Evolutionary conservation across 768 basidiomycete genomes (phyloP), one percentile per base, ranked within the genome.

Genomic region (Boletus bicolor): DNA sequence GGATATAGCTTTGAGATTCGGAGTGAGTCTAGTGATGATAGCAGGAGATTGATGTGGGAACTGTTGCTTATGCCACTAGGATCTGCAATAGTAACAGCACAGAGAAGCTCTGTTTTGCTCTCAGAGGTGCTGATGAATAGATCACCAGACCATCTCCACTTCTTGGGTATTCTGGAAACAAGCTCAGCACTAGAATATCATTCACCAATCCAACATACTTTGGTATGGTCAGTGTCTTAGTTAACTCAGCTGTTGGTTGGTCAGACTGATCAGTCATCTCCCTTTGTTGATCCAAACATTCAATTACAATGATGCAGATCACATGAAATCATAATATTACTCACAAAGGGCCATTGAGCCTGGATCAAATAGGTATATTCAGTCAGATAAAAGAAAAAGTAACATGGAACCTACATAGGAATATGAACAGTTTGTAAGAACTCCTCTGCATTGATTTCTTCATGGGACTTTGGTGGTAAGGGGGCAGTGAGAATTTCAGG

Each of bases 71-170:
- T 71, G 26, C 79, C 76, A 10, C 75, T 74, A 4, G 76, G 64
- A 37, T 85, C 81, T 49, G 71, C 68, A 43, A 89, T 68, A 2
- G 64, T 66, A 32, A 82, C 75, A 36, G 79, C 72, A 69, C 85
- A 85, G 0, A 85, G 60, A 7, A 69, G 69, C 52, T 82, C 76
- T 28, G 74, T 66, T 24, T 70, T 68, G 21, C 71, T 72, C 5
- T 70, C 65, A 19, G 67, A 67, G 3, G 69, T 68, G 26, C 72
- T 73, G 21, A 80, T 73, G 51, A 76, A 75, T 30, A 88, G 71
- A 21, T 79, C 71, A 24, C 86, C 87, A 37, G 75, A 71, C 87
- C 88, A 89, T 58, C 76, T 82, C 82, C 82, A 89, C 51, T 80
- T 80, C 64, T 82, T 83, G 21, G 74, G 74, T 39, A 83, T 80